Evolutionary conservation across 2,329 filamentous ascomycete genomes (phyloP).

Genomic region (Cladosporium sp.): DNA sequence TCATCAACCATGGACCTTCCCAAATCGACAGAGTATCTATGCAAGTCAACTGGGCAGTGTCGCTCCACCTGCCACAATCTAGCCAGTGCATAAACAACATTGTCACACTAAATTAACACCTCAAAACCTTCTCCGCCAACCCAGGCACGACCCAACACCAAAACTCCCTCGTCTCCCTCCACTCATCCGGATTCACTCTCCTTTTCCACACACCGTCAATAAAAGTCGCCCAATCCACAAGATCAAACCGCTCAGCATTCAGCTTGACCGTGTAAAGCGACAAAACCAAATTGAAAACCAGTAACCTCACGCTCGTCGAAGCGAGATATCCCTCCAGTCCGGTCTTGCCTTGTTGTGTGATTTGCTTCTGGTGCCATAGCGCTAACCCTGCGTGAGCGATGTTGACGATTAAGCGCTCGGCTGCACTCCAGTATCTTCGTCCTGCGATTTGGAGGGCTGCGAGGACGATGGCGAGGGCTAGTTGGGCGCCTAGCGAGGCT

Average conservation of each 20-base stretch:
- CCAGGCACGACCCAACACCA: not conserved
- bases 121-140: not conserved
- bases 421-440: not conserved
- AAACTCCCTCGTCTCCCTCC: not conserved
- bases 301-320: too few species aligned
- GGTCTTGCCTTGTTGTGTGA: not conserved
- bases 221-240: not conserved
- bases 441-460: not conserved
- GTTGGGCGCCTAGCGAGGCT: not conserved
- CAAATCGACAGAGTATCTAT: too few species aligned
- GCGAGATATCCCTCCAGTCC: not conserved
- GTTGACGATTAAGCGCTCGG: not conserved
- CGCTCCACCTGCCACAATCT: too few species aligned
- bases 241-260: not conserved
- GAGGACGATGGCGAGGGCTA: not conserved
- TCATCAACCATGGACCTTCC: too few species aligned
- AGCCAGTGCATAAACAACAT: too few species aligned
- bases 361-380: not conserved
- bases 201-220: not conserved
- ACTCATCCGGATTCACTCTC: not conserved
- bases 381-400: too few species aligned
- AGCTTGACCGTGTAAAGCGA: not conserved
- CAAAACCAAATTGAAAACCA: not conserved
- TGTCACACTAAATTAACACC: too few species aligned
- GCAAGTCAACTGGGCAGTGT: too few species aligned